These are phyloP conservation scores for Penicillium coprophilum DNA, from an alignment of 495 filamentous ascomycete genomes.

Conservation along the genomic window DNA sequence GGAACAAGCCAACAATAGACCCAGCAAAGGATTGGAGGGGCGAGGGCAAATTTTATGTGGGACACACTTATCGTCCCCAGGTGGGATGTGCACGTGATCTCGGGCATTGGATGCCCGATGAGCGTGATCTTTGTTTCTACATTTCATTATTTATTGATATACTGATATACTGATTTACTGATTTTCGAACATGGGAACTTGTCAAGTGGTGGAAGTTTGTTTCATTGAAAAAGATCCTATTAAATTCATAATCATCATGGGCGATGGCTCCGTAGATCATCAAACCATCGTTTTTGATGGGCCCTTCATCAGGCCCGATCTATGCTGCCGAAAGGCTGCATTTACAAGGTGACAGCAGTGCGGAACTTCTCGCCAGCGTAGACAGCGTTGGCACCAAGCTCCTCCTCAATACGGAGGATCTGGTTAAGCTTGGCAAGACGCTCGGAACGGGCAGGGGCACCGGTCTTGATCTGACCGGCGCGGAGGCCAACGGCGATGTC, in stretches of 20 bases:
- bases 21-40: constrained; percentile 30
- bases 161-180: background rate
- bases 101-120: constrained; percentile 27
- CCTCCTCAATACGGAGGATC: constrained; percentile 99
- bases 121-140: constrained; percentile 7
- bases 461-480: constrained; percentile 98
- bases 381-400: constrained; percentile 86
- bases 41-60: constrained; percentile 38
- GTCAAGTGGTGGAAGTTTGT: constrained; percentile 13
- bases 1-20: constrained; percentile 24
- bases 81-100: constrained; percentile 28
- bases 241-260: constrained; percentile 39
- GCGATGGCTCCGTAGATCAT: constrained; percentile 14
- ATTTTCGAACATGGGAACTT: constrained; percentile 2
- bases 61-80: constrained; percentile 26
- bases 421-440: constrained; percentile 99
- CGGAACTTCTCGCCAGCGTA: constrained; percentile 93
- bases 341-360: constrained; percentile 82
- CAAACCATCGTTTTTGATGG: constrained; percentile 24
- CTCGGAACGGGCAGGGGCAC: constrained; percentile 93
- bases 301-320: background rate
- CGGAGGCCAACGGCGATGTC: constrained; percentile 97
- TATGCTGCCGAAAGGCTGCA: constrained; percentile 22
- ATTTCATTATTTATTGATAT: background rate
- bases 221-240: constrained; percentile 32